Conservation (phyloP, 352 stramenopile genomes). For the Pythium apleroticum region DNA sequence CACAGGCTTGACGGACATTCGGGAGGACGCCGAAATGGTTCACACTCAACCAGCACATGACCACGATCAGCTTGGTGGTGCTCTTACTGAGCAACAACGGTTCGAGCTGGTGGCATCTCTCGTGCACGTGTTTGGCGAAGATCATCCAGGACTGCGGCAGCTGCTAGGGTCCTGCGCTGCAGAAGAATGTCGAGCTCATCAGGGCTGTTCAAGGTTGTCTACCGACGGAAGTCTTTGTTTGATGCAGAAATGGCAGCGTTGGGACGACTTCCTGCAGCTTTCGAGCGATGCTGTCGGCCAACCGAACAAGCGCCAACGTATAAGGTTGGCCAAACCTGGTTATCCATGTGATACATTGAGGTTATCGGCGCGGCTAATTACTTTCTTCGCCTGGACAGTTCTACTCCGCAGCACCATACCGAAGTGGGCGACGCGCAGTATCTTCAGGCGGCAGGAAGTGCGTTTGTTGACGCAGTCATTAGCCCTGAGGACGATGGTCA, state of each 20-base stretch:
- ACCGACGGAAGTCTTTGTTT: not conserved
- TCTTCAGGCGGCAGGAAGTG: not conserved
- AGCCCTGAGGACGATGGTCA: not conserved
- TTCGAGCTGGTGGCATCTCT: constrained; percentile 31
- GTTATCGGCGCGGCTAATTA: not conserved
- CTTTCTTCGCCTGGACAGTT: not conserved
- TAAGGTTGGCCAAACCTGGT: not conserved
- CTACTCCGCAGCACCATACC: not conserved
- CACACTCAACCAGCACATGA: not conserved
- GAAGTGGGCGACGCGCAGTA: not conserved
- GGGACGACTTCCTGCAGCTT: constrained; percentile 20
- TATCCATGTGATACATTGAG: not conserved
- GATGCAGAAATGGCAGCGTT: constrained; percentile 18
- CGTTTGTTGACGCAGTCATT: not conserved
- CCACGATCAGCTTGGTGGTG: not conserved
- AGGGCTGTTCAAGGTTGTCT: not conserved
- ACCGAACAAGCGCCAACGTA: constrained; percentile 17
- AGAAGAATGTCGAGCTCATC: constrained; percentile 17
- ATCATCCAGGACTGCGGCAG: constrained; percentile 28
- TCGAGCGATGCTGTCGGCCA: not conserved
- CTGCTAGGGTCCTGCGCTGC: constrained; percentile 23
- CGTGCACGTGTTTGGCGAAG: constrained; percentile 32
- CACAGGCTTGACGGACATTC: not conserved
- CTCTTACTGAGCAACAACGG: constrained; percentile 21
- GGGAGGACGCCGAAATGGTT: not conserved